phyloP scores from a whole-genome alignment of 164 flowering plant genomes.

The Taxillus chinensis region DNA sequence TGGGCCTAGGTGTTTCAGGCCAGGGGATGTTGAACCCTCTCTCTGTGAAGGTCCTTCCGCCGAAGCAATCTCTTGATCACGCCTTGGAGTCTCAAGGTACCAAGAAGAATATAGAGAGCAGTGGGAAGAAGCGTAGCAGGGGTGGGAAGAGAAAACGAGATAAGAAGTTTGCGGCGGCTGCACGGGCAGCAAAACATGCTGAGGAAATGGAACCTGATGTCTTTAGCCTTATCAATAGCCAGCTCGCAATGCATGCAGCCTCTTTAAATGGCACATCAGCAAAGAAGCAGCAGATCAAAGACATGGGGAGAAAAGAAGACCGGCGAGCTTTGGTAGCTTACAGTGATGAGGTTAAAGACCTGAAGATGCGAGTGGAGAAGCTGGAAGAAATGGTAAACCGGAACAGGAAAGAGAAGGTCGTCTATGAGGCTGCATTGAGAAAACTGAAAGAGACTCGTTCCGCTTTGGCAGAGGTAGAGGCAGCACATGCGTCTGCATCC shows the following conservation, averaged over 20 bases:
- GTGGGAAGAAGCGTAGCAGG: conserved; percentile 55
- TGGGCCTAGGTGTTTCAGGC: conserved; percentile 82
- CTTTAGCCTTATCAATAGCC: conserved; percentile 72
- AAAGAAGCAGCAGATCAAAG: conserved; percentile 27
- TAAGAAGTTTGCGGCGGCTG: conserved; percentile 68
- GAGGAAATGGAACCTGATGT: conserved; percentile 54
- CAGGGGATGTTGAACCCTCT: conserved; percentile 81
- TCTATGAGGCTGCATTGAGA: conserved; percentile 72
- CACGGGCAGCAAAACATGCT: conserved; percentile 46
- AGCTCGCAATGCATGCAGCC: conserved; percentile 48
- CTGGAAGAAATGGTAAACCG: conserved; percentile 81
- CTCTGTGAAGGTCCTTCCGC: conserved; percentile 65
- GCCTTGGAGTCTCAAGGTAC: conserved; percentile 32
- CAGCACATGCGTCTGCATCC: conserved; percentile 67
- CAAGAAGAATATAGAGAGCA: conserved; percentile 19
- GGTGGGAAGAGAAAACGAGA: conserved; percentile 90
- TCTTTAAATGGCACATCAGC: conserved; percentile 24
- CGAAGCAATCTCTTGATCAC: conserved; percentile 86
- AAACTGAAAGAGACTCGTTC: conserved; percentile 67
- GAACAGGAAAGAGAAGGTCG: conserved; percentile 70
- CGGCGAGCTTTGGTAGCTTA: conserved; percentile 57
- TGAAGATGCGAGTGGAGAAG: conserved; percentile 49
- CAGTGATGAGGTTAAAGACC: conserved; percentile 65
- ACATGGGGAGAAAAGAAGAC: conserved; percentile 46
- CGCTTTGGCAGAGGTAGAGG: conserved; percentile 65